Conservation (phyloP, 1,139 yeast genomes). For the Sugiyamaella neomexicana region DNA sequence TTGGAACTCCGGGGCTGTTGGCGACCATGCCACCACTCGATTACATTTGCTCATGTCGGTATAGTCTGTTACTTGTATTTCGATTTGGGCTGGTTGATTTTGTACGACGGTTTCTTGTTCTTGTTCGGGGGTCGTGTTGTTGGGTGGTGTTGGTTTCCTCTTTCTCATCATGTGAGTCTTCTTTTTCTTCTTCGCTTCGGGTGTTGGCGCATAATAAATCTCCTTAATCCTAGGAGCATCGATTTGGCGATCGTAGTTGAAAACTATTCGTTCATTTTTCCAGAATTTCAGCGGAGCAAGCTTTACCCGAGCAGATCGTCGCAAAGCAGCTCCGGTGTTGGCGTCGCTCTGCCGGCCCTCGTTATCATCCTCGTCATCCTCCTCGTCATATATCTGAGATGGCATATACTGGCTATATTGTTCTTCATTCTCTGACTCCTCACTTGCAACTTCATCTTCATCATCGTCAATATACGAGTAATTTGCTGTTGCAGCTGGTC, state of each 20-base stretch:
- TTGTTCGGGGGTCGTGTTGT: not conserved
- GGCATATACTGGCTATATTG: constrained; percentile 10
- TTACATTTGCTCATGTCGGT: constrained; percentile 49
- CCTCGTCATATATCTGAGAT: not conserved
- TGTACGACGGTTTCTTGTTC: constrained; percentile 2
- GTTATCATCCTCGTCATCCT: constrained; percentile 12
- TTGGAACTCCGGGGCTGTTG: constrained; percentile 55
- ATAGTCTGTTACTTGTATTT: constrained; percentile 51
- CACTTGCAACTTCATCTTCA: constrained; percentile 16
- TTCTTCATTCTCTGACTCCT: not conserved
- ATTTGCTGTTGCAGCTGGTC: not conserved
- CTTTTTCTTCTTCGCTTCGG: constrained; percentile 10
- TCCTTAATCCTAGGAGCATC: constrained; percentile 29
- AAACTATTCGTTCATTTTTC: constrained; percentile 78
- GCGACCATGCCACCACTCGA: constrained; percentile 68
- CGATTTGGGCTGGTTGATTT: constrained; percentile 38
- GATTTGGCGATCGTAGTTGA: constrained; percentile 46
- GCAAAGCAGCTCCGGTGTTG: constrained; percentile 16
- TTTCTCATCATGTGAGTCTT: not conserved
- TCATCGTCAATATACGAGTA: constrained; percentile 3
- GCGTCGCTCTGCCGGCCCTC: not conserved
- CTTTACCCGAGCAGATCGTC: constrained; percentile 63
- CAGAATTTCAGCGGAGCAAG: constrained; percentile 80
- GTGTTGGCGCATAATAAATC: constrained; percentile 17
- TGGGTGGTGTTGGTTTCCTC: constrained; percentile 3